A percentile compares a stretch with the other conserved stretches of the same genome.
These are phyloP conservation scores for Chernovozyma aurita DNA, from an alignment of 1,139 yeast genomes.

Conservation along the genomic window DNA sequence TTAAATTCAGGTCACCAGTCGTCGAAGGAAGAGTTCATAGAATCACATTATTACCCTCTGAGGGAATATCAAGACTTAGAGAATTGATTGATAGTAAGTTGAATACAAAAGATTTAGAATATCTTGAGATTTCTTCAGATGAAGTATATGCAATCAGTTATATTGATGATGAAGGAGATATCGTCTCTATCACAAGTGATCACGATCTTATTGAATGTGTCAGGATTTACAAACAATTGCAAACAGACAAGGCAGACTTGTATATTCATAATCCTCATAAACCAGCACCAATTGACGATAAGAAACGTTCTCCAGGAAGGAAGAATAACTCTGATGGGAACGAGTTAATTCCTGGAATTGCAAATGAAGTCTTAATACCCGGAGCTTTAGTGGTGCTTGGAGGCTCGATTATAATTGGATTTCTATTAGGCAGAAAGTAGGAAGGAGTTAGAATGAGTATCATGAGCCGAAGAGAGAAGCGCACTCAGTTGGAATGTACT, in stretches of 20 bases:
- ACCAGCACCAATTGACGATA: conserved; percentile 25
- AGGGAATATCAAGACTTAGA: conserved; percentile 27
- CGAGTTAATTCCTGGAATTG: conserved; percentile 49
- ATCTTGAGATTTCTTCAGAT: conserved; percentile 23
- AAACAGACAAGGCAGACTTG: conserved; percentile 63
- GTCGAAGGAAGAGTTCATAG: conserved; percentile 40
- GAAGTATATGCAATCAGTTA: conserved; percentile 66
- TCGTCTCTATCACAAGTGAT: conserved; percentile 72
- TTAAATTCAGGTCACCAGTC: conserved; percentile 75
- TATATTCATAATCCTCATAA: conserved; percentile 68
- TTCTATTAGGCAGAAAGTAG: conserved; percentile 38
- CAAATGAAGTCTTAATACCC: conserved; percentile 58
- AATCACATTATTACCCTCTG: conserved; percentile 27
- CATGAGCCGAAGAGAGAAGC: no score
- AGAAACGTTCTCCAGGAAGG: conserved; percentile 12
- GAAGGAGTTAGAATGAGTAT: no score
- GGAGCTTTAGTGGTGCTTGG: conserved; percentile 63
- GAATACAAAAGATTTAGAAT: conserved; percentile 38
- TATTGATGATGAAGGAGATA: conserved; percentile 81
- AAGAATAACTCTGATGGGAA: conserved; percentile 7
- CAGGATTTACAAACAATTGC: conserved; percentile 43
- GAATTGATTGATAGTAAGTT: conserved; percentile 43
- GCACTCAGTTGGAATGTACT: no score
- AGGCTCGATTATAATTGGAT: conserved; percentile 52
- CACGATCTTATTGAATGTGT: conserved; percentile 73